phyloP scores from a whole-genome alignment of 768 basidiomycete species.

The Artomyces pyxidatus region DNA sequence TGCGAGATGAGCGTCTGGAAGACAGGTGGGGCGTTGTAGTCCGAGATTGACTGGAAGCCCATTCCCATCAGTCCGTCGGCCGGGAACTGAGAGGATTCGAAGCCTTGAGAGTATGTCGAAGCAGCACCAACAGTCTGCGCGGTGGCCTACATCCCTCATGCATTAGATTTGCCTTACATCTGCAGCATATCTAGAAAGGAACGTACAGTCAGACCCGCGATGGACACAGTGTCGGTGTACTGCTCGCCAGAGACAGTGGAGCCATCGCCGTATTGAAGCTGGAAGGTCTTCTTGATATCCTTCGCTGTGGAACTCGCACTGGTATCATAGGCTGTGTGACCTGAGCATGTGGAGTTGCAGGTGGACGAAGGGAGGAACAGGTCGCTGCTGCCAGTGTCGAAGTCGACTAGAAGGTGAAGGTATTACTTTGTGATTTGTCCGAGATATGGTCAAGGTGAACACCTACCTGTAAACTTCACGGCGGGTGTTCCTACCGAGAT shows the following conservation, averaged over 20 bases:
- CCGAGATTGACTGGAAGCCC: neutral
- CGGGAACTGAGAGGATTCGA: neutral
- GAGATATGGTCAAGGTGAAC: too few species aligned
- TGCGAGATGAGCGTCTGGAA: neutral
- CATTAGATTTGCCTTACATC: too few species aligned
- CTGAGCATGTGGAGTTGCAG: neutral
- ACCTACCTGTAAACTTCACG: slow-evolving; percentile 1
- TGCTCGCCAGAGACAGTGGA: neutral
- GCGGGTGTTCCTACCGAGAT: slow-evolving; percentile 6
- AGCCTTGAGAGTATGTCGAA: neutral
- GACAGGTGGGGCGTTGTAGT: neutral
- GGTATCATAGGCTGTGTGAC: neutral
- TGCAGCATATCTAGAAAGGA: too few species aligned
- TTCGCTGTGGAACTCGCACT: neutral
- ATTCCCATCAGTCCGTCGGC: neutral
- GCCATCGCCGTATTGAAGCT: neutral
- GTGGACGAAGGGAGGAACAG: neutral
- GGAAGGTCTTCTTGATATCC: neutral
- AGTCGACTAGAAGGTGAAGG: neutral
- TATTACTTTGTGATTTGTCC: too few species aligned
- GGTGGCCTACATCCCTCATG: too few species aligned
- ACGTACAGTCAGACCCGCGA: neutral
- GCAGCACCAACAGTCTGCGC: neutral
- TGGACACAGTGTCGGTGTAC: slow-evolving; percentile 2
- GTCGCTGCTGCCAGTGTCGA: slow-evolving; percentile 3